Conservation (phyloP, 1,139 yeast genomes). For the Hanseniaspora uvarum region DNA sequence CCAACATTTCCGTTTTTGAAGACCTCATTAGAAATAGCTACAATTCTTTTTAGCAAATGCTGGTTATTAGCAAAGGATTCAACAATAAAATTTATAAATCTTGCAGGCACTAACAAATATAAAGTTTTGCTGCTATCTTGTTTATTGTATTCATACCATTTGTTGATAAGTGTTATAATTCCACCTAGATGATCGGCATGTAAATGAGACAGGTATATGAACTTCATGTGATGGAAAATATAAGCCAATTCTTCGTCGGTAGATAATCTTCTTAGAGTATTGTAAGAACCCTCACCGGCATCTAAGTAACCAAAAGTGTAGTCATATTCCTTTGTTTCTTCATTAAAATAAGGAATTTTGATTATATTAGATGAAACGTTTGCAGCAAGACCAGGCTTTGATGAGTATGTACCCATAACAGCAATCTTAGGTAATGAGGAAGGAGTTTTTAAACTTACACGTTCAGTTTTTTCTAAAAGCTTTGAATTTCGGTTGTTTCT, state of each 20-base stretch:
- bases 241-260: slow-evolving; percentile 36
- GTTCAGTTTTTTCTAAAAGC: slow-evolving; percentile 21
- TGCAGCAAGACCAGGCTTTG: slow-evolving; percentile 73
- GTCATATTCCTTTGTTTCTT: slow-evolving; percentile 26
- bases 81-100: slow-evolving; percentile 50
- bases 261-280: slow-evolving; percentile 55
- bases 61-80: slow-evolving; percentile 20
- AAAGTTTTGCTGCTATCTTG: slow-evolving; percentile 31
- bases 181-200: slow-evolving; percentile 98
- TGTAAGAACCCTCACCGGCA: slow-evolving; percentile 89
- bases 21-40: slow-evolving; percentile 54
- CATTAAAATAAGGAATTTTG: slow-evolving; percentile 46
- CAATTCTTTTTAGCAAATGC: slow-evolving; percentile 38
- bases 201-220: slow-evolving; percentile 73
- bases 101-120: slow-evolving; percentile 66
- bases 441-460: slow-evolving; percentile 24
- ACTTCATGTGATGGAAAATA: slow-evolving; percentile 45
- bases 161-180: slow-evolving; percentile 52
- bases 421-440: slow-evolving; percentile 41
- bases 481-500: slow-evolving; percentile 18
- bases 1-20: slow-evolving; percentile 24
- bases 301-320: slow-evolving; percentile 55
- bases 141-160: slow-evolving; percentile 46
- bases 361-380: slow-evolving; percentile 74
- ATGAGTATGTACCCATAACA: slow-evolving; percentile 89